Percentiles rank a stretch among this genome's conserved stretches.
These are phyloP conservation scores for Cladosporium austrohemisphaericum DNA, from an alignment of 2,329 filamentous ascomycete genomes.

Conservation along the genomic window DNA sequence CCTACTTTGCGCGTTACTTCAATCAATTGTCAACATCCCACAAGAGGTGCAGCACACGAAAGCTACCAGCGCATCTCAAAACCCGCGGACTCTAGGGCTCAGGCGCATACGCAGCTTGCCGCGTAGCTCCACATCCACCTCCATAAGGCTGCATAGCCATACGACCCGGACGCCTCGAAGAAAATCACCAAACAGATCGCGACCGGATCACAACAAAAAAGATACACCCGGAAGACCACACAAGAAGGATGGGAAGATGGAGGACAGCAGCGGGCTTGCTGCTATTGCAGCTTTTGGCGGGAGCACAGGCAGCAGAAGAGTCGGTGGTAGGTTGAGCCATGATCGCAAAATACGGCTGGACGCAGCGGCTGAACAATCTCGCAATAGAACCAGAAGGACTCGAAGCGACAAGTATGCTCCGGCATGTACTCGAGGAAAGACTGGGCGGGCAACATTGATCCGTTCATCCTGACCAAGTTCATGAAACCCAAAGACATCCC, in stretches of 20 bases:
- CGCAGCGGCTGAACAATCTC: constrained; percentile 15
- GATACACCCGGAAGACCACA: background rate
- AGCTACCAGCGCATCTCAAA: too few species aligned
- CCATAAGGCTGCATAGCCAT: too few species aligned
- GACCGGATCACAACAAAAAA: background rate
- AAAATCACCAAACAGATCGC: background rate
- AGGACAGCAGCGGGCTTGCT: constrained; percentile 25
- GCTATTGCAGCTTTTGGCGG: constrained; percentile 26
- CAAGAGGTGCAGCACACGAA: too few species aligned
- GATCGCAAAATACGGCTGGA: background rate
- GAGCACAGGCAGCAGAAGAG: constrained; percentile 28
- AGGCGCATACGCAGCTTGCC: too few species aligned
- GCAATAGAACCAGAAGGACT: constrained; percentile 66
- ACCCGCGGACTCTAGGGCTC: too few species aligned
- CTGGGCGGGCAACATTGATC: constrained; percentile 85
- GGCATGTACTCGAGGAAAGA: constrained; percentile 91
- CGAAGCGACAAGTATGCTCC: constrained; percentile 76
- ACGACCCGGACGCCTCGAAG: too few species aligned
- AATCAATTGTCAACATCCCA: too few species aligned
- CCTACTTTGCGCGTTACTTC: too few species aligned
- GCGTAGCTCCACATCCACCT: too few species aligned
- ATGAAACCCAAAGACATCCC: constrained; percentile 53
- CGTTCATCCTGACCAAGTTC: constrained; percentile 84
- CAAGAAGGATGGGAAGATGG: constrained; percentile 30
- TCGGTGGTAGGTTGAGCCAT: constrained; percentile 27